A percentile compares a stretch with the other conserved stretches of the same genome.
These are phyloP conservation scores for Phytophthora sansomeana DNA, from an alignment of 352 stramenopile species.

Conservation along the genomic window DNA sequence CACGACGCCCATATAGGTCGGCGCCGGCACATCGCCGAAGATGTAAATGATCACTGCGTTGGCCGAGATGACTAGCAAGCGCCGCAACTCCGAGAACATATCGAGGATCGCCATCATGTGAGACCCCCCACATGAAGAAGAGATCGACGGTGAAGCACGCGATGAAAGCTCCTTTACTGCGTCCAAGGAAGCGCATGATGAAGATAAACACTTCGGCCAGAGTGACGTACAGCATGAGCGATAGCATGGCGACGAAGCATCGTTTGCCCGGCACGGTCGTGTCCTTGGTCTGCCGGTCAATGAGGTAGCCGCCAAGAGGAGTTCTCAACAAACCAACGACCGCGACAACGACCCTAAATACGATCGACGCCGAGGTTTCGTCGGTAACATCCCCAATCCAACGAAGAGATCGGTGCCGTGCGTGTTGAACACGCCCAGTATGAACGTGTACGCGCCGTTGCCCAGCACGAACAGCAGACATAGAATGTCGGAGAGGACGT, in stretches of 20 bases:
- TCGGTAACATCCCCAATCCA: constrained; percentile 76
- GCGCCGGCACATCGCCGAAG: constrained; percentile 90
- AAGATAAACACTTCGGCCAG: constrained; percentile 46
- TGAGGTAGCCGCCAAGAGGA: constrained; percentile 65
- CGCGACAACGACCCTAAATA: constrained; percentile 74
- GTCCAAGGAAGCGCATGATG: constrained; percentile 43
- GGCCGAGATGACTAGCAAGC: constrained; percentile 79
- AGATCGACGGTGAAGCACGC: constrained; percentile 50
- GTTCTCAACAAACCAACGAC: constrained; percentile 76
- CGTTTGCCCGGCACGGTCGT: constrained; percentile 36
- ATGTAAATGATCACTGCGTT: constrained; percentile 85
- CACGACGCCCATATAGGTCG: constrained; percentile 84
- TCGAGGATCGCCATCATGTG: constrained; percentile 83
- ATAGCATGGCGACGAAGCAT: constrained; percentile 44
- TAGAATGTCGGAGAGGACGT: constrained; percentile 54
- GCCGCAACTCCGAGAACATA: constrained; percentile 66
- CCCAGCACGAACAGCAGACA: constrained; percentile 76
- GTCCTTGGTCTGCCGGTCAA: constrained; percentile 50
- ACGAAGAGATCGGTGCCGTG: constrained; percentile 84
- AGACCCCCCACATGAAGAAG: constrained; percentile 57
- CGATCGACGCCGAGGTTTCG: constrained; percentile 65
- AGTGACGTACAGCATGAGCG: constrained; percentile 53
- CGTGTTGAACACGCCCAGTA: constrained; percentile 68
- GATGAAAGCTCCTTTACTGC: constrained; percentile 50
- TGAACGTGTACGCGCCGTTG: constrained; percentile 79